A percentile compares a stretch with the other conserved stretches of the same genome.
phyloP scores from a whole-genome alignment of 352 stramenopile genomes.

The Aphanomyces astaci region DNA sequence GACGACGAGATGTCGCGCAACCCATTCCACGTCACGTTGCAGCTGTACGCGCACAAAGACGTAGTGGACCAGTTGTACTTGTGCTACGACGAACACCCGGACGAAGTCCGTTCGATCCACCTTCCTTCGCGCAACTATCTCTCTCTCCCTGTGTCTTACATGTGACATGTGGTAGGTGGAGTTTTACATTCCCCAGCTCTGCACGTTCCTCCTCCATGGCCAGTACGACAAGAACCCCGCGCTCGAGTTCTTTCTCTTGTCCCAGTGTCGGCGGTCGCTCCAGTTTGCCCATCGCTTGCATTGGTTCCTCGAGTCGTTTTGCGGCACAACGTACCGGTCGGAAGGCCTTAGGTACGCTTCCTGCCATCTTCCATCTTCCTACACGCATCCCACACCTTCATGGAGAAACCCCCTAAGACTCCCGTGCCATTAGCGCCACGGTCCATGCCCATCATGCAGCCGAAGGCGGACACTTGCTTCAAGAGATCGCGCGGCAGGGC shows the following conservation, averaged over 20 bases:
- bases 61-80: slow-evolving; percentile 69
- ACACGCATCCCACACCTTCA: not conserved
- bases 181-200: slow-evolving; percentile 87
- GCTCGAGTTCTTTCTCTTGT: slow-evolving; percentile 82
- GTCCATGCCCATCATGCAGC: slow-evolving; percentile 31
- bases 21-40: slow-evolving; percentile 63
- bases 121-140: too few relatives aligned
- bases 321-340: slow-evolving; percentile 52
- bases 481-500: slow-evolving; percentile 53
- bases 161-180: slow-evolving; percentile 41
- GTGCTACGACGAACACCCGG: slow-evolving; percentile 50
- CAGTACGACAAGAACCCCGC: slow-evolving; percentile 79
- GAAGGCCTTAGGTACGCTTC: slow-evolving; percentile 68
- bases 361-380: not conserved
- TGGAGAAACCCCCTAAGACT: too few relatives aligned
- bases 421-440: slow-evolving; percentile 9
- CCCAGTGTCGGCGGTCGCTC: slow-evolving; percentile 67
- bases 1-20: slow-evolving; percentile 17
- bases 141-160: too few relatives aligned
- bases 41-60: slow-evolving; percentile 78
- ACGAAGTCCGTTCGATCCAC: too few relatives aligned
- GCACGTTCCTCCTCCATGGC: slow-evolving; percentile 75
- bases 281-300: slow-evolving; percentile 74
- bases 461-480: slow-evolving; percentile 57
- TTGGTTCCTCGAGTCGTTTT: slow-evolving; percentile 87